These are phyloP conservation scores for Vigna unguiculata DNA, from an alignment of 306 rosid genomes.

Conservation along the genomic window DNA sequence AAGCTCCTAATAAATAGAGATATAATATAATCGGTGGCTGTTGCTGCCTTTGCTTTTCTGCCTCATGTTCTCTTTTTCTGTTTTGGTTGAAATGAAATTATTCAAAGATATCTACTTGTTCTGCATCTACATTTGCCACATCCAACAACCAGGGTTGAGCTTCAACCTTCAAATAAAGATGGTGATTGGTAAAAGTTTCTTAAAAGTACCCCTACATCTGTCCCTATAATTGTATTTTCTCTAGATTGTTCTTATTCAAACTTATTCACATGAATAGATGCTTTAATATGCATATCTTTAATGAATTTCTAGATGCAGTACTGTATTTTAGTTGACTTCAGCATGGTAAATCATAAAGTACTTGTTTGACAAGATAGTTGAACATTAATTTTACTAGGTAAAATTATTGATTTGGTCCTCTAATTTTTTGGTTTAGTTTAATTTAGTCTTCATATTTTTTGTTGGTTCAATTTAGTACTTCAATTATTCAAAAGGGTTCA, in stretches of 20 bases:
- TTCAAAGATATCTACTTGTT: slow-evolving; percentile 40
- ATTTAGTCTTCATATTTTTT: too few relatives aligned
- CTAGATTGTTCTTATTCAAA: background rate
- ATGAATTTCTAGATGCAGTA: background rate
- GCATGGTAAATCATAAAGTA: background rate
- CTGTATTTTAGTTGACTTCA: background rate
- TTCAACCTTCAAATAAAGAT: slow-evolving; percentile 8
- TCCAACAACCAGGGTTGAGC: background rate
- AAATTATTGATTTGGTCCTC: too few relatives aligned
- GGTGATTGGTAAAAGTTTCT: slow-evolving; percentile 2
- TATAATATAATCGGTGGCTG: slow-evolving; percentile 51
- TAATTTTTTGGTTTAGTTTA: too few relatives aligned
- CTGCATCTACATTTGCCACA: slow-evolving; percentile 7
- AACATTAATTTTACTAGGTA: background rate
- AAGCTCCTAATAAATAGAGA: slow-evolving; percentile 65
- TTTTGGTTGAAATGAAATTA: slow-evolving; percentile 44
- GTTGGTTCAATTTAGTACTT: too few relatives aligned
- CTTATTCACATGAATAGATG: background rate
- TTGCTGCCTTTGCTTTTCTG: slow-evolving; percentile 50
- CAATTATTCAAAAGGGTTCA: too few relatives aligned
- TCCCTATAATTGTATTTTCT: background rate
- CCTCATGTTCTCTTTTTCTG: slow-evolving; percentile 41
- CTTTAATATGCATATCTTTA: background rate
- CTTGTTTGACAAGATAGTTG: background rate
- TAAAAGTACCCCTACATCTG: background rate